Evolutionary conservation across 352 stramenopile genomes (phyloP), one percentile per base, ranked within the genome.

Genomic region (Globisporangium acanthophoron): DNA sequence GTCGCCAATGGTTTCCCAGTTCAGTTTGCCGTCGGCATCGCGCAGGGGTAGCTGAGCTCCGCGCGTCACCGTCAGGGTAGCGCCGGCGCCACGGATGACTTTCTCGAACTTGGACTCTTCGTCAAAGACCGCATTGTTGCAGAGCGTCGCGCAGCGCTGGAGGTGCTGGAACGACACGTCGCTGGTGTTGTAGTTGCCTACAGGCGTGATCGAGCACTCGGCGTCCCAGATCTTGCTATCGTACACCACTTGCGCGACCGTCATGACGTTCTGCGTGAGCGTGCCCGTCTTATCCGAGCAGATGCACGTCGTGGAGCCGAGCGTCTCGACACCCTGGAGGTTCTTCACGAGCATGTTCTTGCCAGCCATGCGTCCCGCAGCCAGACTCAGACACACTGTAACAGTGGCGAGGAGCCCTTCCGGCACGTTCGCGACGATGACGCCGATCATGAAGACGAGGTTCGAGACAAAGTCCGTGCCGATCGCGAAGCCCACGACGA

Each of bases 251-350:
- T 96, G 76, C 0, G 90, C 87, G 18, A 98, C 90, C 13, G 92
- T 98, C 94, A 98, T 98, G 61, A 96, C 80, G 64, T 98, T 98
- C 50, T 93, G 75, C 20, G 94, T 98, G 16, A 98, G 73, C 52
- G 94, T 98, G 18, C 92, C 92, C 1, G 92, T 98, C 75, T 98
- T 98, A 67, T 98, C 95, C n/a, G 87, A 96, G 73, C 87, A 97
- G 64, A 98, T 98, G 62, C 80, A 94, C 21, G 78, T 96, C 3
- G 88, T 97, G 5, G 85, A 96, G 8, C 92, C 92, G 7, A 98
- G 70, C 11, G 90, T 98, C 71, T 98, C 90, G 15, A 98, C 87
- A 51, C 82, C 84, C 61, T 97, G 83, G 31, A 98, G 71, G 59
- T 97, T 96, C 76, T 98, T 98, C n/a, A 98, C 91, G 16, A 98